phyloP scores from a whole-genome alignment of 2,329 filamentous ascomycete genomes.

The Cordyceps militaris region DNA sequence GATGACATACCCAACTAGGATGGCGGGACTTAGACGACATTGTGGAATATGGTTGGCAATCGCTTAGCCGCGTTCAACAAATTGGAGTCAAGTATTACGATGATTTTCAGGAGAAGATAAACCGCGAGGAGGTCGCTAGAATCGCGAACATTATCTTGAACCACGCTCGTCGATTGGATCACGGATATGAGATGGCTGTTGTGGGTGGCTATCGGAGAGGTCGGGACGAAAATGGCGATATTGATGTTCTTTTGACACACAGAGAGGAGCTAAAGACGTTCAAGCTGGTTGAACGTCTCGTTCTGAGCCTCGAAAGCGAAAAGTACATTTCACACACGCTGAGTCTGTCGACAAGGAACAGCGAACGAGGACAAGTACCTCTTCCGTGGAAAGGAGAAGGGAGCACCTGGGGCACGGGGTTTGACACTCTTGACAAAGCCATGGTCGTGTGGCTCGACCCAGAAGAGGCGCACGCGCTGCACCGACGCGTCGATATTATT shows the following conservation, averaged over 20 bases:
- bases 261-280: slow-evolving; percentile 61
- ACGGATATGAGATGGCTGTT: slow-evolving; percentile 51
- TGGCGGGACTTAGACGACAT: slow-evolving; percentile 85
- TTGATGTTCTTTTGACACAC: slow-evolving; percentile 80
- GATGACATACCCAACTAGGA: slow-evolving; percentile 28
- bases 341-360: slow-evolving; percentile 60
- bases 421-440: slow-evolving; percentile 86
- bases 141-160: slow-evolving; percentile 58
- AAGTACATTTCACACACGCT: slow-evolving; percentile 78
- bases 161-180: slow-evolving; percentile 58
- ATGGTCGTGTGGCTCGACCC: slow-evolving; percentile 77
- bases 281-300: slow-evolving; percentile 64
- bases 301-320: slow-evolving; percentile 60
- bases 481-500: slow-evolving; percentile 88
- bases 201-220: slow-evolving; percentile 79
- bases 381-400: slow-evolving; percentile 44
- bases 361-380: slow-evolving; percentile 61
- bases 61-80: slow-evolving; percentile 73
- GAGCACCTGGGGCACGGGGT: slow-evolving; percentile 46
- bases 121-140: slow-evolving; percentile 62
- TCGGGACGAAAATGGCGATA: slow-evolving; percentile 67
- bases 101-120: slow-evolving; percentile 67
- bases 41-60: slow-evolving; percentile 72
- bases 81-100: slow-evolving; percentile 93
- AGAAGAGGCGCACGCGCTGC: slow-evolving; percentile 34